Conservation (phyloP, 768 basidiomycete genomes). For the Suillus decipiens region DNA sequence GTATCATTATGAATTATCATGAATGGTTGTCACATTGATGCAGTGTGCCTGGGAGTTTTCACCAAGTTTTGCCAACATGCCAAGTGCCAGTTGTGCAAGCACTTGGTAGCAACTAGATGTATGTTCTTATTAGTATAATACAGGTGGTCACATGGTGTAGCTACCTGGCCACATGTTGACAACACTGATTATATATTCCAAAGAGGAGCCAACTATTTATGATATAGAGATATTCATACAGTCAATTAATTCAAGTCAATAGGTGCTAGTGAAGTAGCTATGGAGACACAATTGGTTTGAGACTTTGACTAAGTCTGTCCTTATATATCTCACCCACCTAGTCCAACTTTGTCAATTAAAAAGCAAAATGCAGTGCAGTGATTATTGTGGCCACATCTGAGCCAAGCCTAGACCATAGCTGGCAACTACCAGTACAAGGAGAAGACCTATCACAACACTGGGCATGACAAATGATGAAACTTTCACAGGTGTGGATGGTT, state of each 20-base stretch:
- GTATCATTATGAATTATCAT: too few relatives aligned
- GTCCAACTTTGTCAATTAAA: not conserved
- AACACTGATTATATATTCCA: not conserved
- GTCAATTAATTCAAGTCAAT: not conserved
- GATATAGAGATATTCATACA: not conserved
- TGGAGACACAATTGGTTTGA: not conserved
- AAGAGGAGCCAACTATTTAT: not conserved
- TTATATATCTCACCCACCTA: not conserved
- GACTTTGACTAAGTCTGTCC: not conserved
- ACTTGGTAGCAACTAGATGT: too few relatives aligned
- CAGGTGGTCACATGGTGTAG: not conserved
- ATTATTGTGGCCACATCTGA: too few relatives aligned
- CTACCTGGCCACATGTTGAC: not conserved
- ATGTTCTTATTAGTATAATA: not conserved
- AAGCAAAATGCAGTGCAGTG: not conserved
- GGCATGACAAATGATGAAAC: too few relatives aligned
- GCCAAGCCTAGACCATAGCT: too few relatives aligned
- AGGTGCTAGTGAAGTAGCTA: not conserved
- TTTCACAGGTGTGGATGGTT: too few relatives aligned
- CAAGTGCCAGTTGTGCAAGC: too few relatives aligned
- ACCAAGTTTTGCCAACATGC: too few relatives aligned
- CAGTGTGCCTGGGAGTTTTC: too few relatives aligned
- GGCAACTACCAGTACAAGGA: too few relatives aligned
- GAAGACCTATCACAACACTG: too few relatives aligned
- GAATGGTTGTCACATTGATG: too few relatives aligned